phyloP scores from a whole-genome alignment of 2,329 filamentous ascomycete genomes.

The Incumbomyces delicatus region DNA sequence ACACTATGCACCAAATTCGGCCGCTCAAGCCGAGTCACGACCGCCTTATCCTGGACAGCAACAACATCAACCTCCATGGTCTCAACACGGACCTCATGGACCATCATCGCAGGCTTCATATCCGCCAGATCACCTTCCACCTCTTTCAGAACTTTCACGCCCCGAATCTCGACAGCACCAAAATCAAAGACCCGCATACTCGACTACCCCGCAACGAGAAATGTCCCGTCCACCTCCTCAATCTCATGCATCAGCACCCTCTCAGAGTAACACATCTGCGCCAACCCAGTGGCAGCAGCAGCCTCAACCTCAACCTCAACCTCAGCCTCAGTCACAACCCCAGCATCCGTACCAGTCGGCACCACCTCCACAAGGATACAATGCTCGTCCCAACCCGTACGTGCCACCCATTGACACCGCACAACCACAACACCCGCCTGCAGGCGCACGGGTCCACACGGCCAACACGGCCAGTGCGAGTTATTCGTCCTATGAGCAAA shows the following conservation, averaged over 20 bases:
- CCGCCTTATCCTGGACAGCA: slow-evolving; percentile 14
- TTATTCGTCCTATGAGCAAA: slow-evolving; percentile 8
- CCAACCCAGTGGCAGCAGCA: slow-evolving; percentile 1
- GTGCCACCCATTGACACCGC: slow-evolving; percentile 3
- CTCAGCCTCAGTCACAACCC: slow-evolving; percentile 14
- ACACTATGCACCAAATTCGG: slow-evolving; percentile 33
- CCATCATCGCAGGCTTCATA: slow-evolving; percentile 9
- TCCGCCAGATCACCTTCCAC: slow-evolving; percentile 16
- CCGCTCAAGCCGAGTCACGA: slow-evolving; percentile 7
- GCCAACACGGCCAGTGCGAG: not conserved
- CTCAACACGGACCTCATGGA: slow-evolving; percentile 12
- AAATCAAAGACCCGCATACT: slow-evolving; percentile 8
- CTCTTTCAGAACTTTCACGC: slow-evolving; percentile 15
- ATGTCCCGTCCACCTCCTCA: slow-evolving; percentile 17
- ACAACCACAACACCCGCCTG: slow-evolving; percentile 6
- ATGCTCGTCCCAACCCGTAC: not conserved
- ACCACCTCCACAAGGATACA: slow-evolving; percentile 3
- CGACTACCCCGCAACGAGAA: slow-evolving; percentile 8
- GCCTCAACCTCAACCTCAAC: slow-evolving; percentile 4
- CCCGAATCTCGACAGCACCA: slow-evolving; percentile 6
- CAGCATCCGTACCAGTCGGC: slow-evolving; percentile 7
- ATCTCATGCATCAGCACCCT: slow-evolving; percentile 5
- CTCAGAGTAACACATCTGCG: slow-evolving; percentile 1
- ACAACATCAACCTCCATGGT: slow-evolving; percentile 13
- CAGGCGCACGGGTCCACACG: not conserved